Evolutionary conservation across 1,139 yeast genomes (phyloP).

Genomic region (Arxiozyma bovina): DNA sequence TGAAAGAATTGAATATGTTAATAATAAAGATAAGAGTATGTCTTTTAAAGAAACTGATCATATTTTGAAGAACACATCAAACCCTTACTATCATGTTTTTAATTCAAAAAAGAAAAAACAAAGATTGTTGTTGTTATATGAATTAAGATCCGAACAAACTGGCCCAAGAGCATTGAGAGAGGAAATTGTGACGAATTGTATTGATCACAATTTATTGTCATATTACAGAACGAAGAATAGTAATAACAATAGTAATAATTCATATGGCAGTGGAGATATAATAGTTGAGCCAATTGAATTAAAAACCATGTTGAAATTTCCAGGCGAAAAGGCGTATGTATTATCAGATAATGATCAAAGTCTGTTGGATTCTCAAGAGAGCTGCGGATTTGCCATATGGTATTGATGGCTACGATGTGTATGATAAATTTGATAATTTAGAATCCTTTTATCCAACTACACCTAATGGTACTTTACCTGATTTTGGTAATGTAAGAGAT

Average conservation of each 20-base stretch:
- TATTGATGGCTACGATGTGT: constrained; percentile 16
- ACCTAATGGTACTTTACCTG: neutral
- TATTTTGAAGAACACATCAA: constrained; percentile 29
- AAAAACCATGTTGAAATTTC: constrained; percentile 20
- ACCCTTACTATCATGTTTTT: constrained; percentile 33
- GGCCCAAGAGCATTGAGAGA: constrained; percentile 44
- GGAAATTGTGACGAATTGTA: constrained; percentile 51
- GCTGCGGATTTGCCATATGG: constrained; percentile 23
- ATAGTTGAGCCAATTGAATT: constrained; percentile 28
- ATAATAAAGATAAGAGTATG: constrained; percentile 40
- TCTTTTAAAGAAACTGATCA: constrained; percentile 51
- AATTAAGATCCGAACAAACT: constrained; percentile 48
- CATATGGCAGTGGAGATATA: constrained; percentile 11
- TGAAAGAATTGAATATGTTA: constrained; percentile 63
- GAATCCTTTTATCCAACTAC: neutral
- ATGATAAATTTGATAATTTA: neutral
- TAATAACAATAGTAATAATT: constrained; percentile 3
- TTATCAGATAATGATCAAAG: neutral
- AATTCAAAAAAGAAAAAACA: constrained; percentile 35
- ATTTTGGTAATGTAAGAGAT: neutral
- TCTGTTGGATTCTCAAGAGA: constrained; percentile 6
- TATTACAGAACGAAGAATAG: constrained; percentile 32
- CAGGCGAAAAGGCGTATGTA: constrained; percentile 10
- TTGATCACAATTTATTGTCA: constrained; percentile 51
- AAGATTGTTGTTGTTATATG: constrained; percentile 49